Conservation (phyloP, 306 rosid species). For the Gleditsia sinensis region DNA sequence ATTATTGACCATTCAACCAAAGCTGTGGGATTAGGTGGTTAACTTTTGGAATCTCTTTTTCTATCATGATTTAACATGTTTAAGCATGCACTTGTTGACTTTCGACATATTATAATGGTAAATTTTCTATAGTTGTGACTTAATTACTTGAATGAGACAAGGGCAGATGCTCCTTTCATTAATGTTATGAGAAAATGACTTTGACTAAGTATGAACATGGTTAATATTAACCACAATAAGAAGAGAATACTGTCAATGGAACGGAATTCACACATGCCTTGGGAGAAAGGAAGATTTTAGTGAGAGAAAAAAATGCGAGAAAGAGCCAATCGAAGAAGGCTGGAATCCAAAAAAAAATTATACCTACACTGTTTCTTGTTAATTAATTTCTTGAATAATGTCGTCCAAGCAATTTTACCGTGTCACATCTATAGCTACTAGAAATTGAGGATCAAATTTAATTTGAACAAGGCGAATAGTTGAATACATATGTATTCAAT, state of each 20-base stretch:
- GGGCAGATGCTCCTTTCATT: neutral
- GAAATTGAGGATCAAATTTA: neutral
- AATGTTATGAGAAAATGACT: neutral
- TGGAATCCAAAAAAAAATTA: neutral
- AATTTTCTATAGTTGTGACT: slow-evolving; percentile 4
- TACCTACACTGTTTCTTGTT: too few species aligned
- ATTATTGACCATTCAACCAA: slow-evolving; percentile 28
- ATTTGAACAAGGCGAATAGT: neutral
- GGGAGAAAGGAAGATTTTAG: too few species aligned
- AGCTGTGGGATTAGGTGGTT: slow-evolving; percentile 35
- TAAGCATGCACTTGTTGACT: slow-evolving; percentile 35
- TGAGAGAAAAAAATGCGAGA: neutral
- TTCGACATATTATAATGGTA: slow-evolving; percentile 12
- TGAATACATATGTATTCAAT: neutral
- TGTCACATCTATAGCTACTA: neutral
- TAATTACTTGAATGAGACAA: neutral
- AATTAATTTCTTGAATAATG: neutral
- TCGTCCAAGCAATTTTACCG: neutral
- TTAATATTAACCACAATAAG: neutral
- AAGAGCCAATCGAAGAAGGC: neutral
- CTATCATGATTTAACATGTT: neutral
- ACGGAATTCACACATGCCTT: too few species aligned
- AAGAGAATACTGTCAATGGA: slow-evolving; percentile 24
- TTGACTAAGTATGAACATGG: neutral
- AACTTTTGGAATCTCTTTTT: neutral